Percentiles rank a stretch among this genome's conserved stretches.
These are phyloP conservation scores for Fagopyrum homotropicum DNA, from an alignment of 148 eudicot species.

Conservation along the genomic window DNA sequence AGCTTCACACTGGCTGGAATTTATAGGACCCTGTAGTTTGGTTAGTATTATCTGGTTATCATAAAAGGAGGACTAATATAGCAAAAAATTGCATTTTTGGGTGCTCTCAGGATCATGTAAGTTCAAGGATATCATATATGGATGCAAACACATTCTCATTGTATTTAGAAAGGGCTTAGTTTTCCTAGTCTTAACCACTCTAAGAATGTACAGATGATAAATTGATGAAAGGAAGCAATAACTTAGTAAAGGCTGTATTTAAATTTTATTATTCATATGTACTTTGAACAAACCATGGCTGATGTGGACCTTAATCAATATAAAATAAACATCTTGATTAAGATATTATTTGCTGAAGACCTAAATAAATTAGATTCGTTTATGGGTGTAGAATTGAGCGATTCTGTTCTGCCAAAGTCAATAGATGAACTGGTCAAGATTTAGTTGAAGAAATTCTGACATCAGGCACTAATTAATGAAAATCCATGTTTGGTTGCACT, in stretches of 20 bases:
- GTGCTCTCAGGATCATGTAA: background rate
- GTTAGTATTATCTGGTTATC: background rate
- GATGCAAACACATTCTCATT: background rate
- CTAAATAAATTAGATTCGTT: background rate
- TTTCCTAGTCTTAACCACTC: background rate
- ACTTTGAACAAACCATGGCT: background rate
- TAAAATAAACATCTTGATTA: background rate
- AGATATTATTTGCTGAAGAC: background rate
- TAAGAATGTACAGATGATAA: background rate
- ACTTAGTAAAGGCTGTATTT: background rate
- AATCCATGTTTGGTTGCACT: background rate
- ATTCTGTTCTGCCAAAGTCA: constrained; percentile 7
- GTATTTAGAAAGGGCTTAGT: background rate
- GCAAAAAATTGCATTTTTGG: background rate
- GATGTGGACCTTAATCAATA: background rate
- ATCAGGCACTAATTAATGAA: background rate
- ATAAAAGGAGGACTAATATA: background rate
- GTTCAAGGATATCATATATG: background rate
- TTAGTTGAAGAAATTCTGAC: background rate
- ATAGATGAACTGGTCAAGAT: constrained; percentile 3
- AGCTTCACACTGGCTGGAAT: background rate
- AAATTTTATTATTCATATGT: background rate
- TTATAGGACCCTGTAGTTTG: background rate
- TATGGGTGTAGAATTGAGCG: background rate
- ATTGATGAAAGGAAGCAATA: background rate